Conservation (phyloP, 305 asterid genomes). For the Nicotiana rustica region DNA sequence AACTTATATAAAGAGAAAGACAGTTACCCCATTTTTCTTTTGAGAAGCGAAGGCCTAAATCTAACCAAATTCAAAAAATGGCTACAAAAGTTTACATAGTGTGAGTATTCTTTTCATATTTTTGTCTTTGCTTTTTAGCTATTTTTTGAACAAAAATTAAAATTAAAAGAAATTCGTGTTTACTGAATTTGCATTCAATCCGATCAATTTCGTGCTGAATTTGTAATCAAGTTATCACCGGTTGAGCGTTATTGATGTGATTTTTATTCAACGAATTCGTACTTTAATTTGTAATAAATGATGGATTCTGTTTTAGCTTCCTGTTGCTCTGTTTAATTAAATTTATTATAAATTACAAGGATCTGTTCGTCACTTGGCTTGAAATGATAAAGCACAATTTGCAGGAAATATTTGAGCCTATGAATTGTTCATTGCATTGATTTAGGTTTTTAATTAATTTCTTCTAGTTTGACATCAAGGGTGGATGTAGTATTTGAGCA, state of each 20-base stretch:
- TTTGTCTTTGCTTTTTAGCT: not conserved
- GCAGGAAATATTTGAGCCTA: not conserved
- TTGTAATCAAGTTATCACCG: not conserved
- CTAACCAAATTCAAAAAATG: conserved; percentile 46
- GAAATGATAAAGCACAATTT: not conserved
- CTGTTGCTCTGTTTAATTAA: not conserved
- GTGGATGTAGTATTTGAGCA: conserved; percentile 8
- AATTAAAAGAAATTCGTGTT: not conserved
- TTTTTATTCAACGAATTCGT: not conserved
- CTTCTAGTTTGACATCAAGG: not conserved
- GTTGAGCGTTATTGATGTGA: not conserved
- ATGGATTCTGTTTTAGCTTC: not conserved
- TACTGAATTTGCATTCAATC: not conserved
- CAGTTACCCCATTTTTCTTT: conserved; percentile 28
- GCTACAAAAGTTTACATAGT: conserved; percentile 65
- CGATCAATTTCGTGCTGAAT: not conserved
- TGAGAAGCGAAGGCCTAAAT: not conserved
- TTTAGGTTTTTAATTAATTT: not conserved
- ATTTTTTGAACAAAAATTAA: not conserved
- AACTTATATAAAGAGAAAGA: too few species aligned
- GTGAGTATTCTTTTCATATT: conserved; percentile 46
- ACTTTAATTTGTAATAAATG: not conserved
- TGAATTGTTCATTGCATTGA: not conserved
- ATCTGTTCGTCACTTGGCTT: not conserved
- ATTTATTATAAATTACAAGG: not conserved